Base-by-base conservation (phyloP, 805 yeast genomes). In the Wickerhamomyces canadensis region DNA sequence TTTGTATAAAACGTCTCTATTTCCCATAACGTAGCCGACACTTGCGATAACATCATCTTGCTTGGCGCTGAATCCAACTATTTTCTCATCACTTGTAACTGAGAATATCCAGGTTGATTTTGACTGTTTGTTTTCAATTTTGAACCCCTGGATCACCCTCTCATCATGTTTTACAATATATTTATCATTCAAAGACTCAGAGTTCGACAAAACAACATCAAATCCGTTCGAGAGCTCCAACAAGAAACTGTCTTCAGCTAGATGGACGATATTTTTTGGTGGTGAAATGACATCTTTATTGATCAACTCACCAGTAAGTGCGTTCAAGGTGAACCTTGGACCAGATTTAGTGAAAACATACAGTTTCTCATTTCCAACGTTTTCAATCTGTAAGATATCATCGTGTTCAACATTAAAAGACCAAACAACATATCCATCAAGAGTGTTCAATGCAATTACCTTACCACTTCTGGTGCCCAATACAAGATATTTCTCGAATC, bases 1-100 rank as follows among this genome's bases (percentile, higher is more conserved):
- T 59, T 91, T 93, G 72, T 89, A 87, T 27, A 87, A 61, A 1
- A 86, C 91, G 1, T 80, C 67, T 53, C 86, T 72, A 48, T 83
- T 79, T 16, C 81, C 80, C 21, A 84, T 61, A 0, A 83, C 74
- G 19, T 74, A 69, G 8, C 95, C 97, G 33, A 80, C 55, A 12
- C 81, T 80, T 0, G 81, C 77, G 5, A 70, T 62, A 11, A 55
- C 48, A 15, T 65, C 72, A 12, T 54, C 56, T 3, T 62, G 60
- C 38, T 76, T 67, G 3, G 56, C 29, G 0, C 68, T 62, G 23
- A 64, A 55, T 0, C 68, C 64, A 3, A 70, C 50, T 26, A 78
- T 56, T n/a, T 52, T 41, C 41, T 67, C 76, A 26, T 54, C 49
- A 1, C 38, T 40, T 2, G 45, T 33, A 3, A 61, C 42, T 11